Evolutionary conservation across 2,329 filamentous ascomycete genomes (phyloP), one percentile per base, ranked within the genome.

Genomic region (Shiraia bambusicola): DNA sequence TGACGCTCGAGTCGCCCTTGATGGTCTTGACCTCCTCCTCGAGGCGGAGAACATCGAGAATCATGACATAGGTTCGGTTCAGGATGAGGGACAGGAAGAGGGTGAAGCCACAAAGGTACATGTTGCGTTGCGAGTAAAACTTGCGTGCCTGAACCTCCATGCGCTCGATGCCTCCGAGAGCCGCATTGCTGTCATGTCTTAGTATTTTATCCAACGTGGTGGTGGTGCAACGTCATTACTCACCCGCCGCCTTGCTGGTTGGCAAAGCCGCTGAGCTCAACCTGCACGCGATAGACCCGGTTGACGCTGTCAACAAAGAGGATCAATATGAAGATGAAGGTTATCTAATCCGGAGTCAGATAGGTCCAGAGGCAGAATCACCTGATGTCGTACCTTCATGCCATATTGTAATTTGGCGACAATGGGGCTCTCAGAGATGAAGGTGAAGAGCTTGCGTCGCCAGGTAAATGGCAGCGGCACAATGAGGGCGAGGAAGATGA

Each of bases 101-200:
- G 4, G 93, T 98, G 79, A 98, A 98, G 61, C 93, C 93, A 73
- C 93, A 97, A 49, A 98, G 90, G 76, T 98, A 98, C 93, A 98
- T 98, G 83, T 98, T 98, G 72, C 93, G 91, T 78, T 98, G 92
- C 49, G 91, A 95, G 81, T 98, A 98, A 80, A 98, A 98, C 76
- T 98, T 98, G 80, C 93, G 90, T 54, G 93, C 92, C 74, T 98
- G 93, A 37, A 97, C 92, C 75, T 98, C 93, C 81, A 95, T 90
- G 53, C 93, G 92, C 70, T 97, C 93, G 67, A 88, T 86, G 52
- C 93, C 75, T 33, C 73, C 92, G 61, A 96, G 83, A 46, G 91
- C 83, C 37, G 84, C 81, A 42, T 78, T 76, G 65, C 86, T 82
- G 57, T 24, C 6, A 2, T 14, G 6, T 16, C 40, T 58, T 41